Evolutionary conservation across 805 yeast genomes (phyloP).

Genomic region (Ogataea philodendri): DNA sequence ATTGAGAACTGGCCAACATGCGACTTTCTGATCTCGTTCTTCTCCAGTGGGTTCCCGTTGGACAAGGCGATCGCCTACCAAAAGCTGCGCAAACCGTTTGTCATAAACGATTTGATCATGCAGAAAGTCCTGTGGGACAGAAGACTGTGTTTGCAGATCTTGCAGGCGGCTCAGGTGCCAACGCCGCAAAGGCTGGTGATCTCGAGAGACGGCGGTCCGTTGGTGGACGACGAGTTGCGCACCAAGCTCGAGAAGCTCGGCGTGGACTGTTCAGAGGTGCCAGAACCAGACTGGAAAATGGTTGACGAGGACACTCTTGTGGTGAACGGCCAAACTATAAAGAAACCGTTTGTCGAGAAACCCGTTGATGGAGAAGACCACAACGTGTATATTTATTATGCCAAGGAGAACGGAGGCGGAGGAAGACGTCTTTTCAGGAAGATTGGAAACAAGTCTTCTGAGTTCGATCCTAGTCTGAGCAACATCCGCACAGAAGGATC

Average conservation of each 20-base stretch:
- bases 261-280: constrained; percentile 44
- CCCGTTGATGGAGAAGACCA: constrained; percentile 99
- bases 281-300: constrained; percentile 86
- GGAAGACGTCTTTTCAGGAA: constrained; percentile 92
- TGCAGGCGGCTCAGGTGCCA: constrained; percentile 81
- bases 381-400: constrained; percentile 89
- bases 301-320: constrained; percentile 78
- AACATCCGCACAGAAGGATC: constrained; percentile 87
- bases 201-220: constrained; percentile 96
- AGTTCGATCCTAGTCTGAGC: constrained; percentile 78
- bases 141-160: constrained; percentile 73
- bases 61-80: constrained; percentile 93
- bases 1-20: constrained; percentile 99
- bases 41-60: constrained; percentile 93
- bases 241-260: constrained; percentile 61
- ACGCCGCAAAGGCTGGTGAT: constrained; percentile 88
- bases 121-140: constrained; percentile 98
- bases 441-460: constrained; percentile 95
- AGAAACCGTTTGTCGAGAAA: constrained; percentile 94
- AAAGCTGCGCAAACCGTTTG: constrained; percentile 82
- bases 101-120: constrained; percentile 83
- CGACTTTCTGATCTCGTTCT: constrained; percentile 89
- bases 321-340: constrained; percentile 68
- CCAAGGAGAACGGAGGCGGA: constrained; percentile 91
- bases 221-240: constrained; percentile 64